A percentile compares a stretch with the other conserved stretches of the same genome.
Conservation (phyloP, 805 yeast species). For the Pichia californica region DNA sequence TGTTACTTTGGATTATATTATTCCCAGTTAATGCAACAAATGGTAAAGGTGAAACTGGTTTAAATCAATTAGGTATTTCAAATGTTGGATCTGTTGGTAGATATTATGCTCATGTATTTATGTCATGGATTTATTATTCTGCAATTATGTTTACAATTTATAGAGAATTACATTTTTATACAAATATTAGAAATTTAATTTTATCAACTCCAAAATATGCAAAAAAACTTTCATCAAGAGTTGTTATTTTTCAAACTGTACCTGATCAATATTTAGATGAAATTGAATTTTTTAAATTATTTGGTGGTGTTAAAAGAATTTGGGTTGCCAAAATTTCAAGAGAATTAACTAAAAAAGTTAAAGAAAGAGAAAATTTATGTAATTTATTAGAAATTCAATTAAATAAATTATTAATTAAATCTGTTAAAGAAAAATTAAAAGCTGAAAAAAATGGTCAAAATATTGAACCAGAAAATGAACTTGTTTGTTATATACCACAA, state of each 20-base stretch:
- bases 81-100: constrained; percentile 56
- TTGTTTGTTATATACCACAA: constrained; percentile 53
- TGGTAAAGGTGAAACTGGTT: constrained; percentile 57
- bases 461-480: constrained; percentile 40
- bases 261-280: constrained; percentile 71
- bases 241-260: constrained; percentile 78
- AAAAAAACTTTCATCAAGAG: constrained; percentile 64
- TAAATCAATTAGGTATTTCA: constrained; percentile 72
- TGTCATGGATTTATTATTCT: constrained; percentile 77
- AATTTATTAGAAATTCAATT: constrained; percentile 61
- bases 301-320: constrained; percentile 75
- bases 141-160: constrained; percentile 64
- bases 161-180: constrained; percentile 74
- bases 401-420: constrained; percentile 48
- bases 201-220: constrained; percentile 79
- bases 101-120: constrained; percentile 80
- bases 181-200: constrained; percentile 69
- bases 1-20: constrained; percentile 57
- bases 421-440: constrained; percentile 57
- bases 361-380: constrained; percentile 55
- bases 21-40: constrained; percentile 78
- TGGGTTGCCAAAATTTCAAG: constrained; percentile 68
- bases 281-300: constrained; percentile 63
- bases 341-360: constrained; percentile 48
- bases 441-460: constrained; percentile 57